A percentile compares a stretch with the other conserved stretches of the same genome.
phyloP scores from a whole-genome alignment of 2,329 filamentous ascomycete genomes.

The Cercospora sojina region DNA sequence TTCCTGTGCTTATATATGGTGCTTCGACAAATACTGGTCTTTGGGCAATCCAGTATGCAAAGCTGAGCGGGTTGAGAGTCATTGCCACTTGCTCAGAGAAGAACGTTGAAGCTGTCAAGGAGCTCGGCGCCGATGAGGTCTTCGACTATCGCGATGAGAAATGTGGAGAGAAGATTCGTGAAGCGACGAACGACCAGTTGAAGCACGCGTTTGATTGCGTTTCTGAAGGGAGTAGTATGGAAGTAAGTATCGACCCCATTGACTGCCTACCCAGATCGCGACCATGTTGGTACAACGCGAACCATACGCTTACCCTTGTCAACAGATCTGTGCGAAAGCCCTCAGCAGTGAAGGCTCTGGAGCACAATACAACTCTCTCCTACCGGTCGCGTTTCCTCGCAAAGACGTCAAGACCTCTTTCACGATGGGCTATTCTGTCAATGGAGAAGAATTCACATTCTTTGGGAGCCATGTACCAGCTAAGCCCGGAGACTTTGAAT shows the following conservation, averaged over 20 bases:
- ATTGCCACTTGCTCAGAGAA: constrained; percentile 47
- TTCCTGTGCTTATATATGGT: constrained; percentile 27
- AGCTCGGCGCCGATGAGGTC: constrained; percentile 47
- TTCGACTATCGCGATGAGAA: constrained; percentile 51
- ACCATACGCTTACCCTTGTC: no score
- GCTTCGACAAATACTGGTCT: constrained; percentile 51
- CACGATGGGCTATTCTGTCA: constrained; percentile 28
- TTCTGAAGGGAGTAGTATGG: constrained; percentile 16
- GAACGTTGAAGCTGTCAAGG: constrained; percentile 48
- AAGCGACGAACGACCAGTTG: constrained; percentile 19
- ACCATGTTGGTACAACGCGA: no score
- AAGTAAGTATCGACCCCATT: constrained; percentile 10
- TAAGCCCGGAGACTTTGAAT: constrained; percentile 30
- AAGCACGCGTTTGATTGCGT: constrained; percentile 22
- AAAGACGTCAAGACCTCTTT: constrained; percentile 22
- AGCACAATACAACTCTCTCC: constrained; percentile 21
- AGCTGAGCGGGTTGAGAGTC: constrained; percentile 40
- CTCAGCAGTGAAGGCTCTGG: constrained; percentile 16
- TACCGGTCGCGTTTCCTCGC: constrained; percentile 23
- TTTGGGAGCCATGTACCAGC: constrained; percentile 20
- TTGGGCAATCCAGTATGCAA: constrained; percentile 51
- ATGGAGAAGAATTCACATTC: constrained; percentile 24
- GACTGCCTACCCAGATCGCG: no score
- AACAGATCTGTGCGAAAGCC: constrained; percentile 26
- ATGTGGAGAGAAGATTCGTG: constrained; percentile 44